Conservation (phyloP, 2,329 filamentous ascomycete species). For the Tricladium varicosporioides region DNA sequence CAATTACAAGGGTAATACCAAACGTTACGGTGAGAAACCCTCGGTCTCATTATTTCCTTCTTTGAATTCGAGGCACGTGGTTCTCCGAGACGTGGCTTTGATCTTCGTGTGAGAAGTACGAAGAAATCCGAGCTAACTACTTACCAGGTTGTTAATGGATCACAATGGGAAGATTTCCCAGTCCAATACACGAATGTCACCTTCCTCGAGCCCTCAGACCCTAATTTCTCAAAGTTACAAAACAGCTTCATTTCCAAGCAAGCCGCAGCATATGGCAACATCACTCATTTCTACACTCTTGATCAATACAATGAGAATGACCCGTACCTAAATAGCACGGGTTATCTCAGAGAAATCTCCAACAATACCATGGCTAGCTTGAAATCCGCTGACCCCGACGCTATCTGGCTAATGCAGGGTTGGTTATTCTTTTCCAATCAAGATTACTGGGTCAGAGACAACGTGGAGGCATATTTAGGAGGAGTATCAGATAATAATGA, state of each 20-base stretch:
- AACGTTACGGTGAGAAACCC: slow-evolving; percentile 36
- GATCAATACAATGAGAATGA: slow-evolving; percentile 54
- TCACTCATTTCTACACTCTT: slow-evolving; percentile 48
- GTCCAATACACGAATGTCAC: slow-evolving; percentile 43
- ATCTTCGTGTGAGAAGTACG: neutral
- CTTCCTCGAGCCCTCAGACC: slow-evolving; percentile 47
- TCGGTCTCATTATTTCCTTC: too few species aligned
- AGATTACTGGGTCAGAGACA: slow-evolving; percentile 43
- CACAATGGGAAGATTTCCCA: slow-evolving; percentile 43
- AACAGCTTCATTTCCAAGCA: slow-evolving; percentile 46
- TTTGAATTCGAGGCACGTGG: too few species aligned
- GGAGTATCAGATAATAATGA: slow-evolving; percentile 43
- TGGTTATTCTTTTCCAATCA: slow-evolving; percentile 47
- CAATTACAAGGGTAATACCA: slow-evolving; percentile 41
- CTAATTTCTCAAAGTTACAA: slow-evolving; percentile 43
- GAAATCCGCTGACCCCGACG: slow-evolving; percentile 46
- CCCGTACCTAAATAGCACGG: slow-evolving; percentile 43
- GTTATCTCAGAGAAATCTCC: slow-evolving; percentile 43
- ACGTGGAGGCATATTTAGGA: slow-evolving; percentile 48
- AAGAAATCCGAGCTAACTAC: neutral
- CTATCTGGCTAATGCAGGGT: slow-evolving; percentile 52
- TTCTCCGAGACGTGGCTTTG: too few species aligned
- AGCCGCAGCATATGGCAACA: slow-evolving; percentile 44
- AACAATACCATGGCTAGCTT: slow-evolving; percentile 45
- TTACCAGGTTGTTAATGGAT: slow-evolving; percentile 37